Conservation (phyloP, 257 asterid genomes). For the Osmanthus fragrans region DNA sequence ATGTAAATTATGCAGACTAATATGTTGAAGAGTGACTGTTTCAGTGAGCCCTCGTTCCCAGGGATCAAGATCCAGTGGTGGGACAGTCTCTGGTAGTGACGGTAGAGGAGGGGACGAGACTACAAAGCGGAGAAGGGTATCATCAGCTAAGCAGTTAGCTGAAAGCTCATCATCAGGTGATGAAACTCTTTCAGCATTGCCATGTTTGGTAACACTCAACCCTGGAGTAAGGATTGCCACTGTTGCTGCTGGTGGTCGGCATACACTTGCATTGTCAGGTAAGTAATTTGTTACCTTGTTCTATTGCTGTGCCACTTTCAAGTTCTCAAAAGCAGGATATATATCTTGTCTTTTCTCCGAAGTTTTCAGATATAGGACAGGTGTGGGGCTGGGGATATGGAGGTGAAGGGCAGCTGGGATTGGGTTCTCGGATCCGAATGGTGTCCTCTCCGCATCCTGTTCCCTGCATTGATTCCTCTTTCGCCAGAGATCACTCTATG, state of each 20-base stretch:
- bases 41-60: conserved; percentile 80
- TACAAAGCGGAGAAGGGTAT: conserved; percentile 75
- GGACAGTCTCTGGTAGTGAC: conserved; percentile 42
- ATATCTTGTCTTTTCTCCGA: conserved; percentile 31
- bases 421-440: conserved; percentile 93
- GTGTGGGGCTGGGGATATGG: conserved; percentile 99
- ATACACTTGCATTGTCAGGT: conserved; percentile 94
- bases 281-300: conserved; percentile 22
- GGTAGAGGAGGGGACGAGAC: conserved; percentile 73
- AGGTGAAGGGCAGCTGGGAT: conserved; percentile 97
- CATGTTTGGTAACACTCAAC: conserved; percentile 78
- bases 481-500: conserved; percentile 51
- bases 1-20: conserved; percentile 40
- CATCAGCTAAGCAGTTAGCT: conserved; percentile 68
- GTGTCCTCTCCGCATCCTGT: conserved; percentile 96
- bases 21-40: conserved; percentile 46
- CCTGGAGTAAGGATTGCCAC: conserved; percentile 75
- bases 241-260: conserved; percentile 98
- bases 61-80: conserved; percentile 63
- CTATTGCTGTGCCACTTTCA: conserved; percentile 12
- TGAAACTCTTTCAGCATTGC: conserved; percentile 80
- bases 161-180: conserved; percentile 79
- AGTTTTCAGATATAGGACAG: conserved; percentile 90
- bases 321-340: conserved; percentile 22
- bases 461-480: conserved; percentile 74